Base-by-base conservation (phyloP, 2,329 filamentous ascomycete species). In the Neopestalotiopsis sp. region DNA sequence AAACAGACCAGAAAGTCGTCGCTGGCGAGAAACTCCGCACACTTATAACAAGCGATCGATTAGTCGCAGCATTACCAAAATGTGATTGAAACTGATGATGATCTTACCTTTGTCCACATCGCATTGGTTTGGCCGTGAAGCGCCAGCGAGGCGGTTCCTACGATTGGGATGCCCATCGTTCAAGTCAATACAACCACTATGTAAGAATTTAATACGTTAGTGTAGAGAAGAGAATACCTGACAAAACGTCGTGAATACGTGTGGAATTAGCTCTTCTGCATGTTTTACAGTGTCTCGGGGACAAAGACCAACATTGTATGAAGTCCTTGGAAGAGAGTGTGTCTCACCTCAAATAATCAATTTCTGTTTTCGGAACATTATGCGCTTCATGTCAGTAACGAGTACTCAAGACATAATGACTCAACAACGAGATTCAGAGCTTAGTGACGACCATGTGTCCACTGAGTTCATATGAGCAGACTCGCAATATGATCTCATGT, bases 1-100 rank as follows among this genome's bases (percentile, higher is more conserved):
- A 68, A 65, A 12, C 65, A 34, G 10, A 68, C 38, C 17, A 65
- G 7, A 34, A 32, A 38, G 14, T 68, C 62, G n/a, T 61, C 45
- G n/a, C 45, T 61, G 24, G 59, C 32, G 10, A 59, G 57, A 3
- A 68, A 2, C 4, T 49, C 61, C 3, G 56, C 20, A 20, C 34
- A 68, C 67, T 68, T 61, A 3, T 24, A 24, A 3, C 17, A 24
- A 10, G 6, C 7, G 0, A n/a, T 67, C 6, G 28, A 32, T 20
- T 13, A 61, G 9, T n/a, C 12, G 2, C n/a, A 6, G 34, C 7
- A 1, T 53, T 53, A 7, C 6, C 0, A 9, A 2, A 20, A n/a
- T n/a, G 14, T 6, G 6, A 4, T n/a, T 4, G 6, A 1, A 38
- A 38, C 34, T 38, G 34, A 38, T 10, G 34, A 10, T 38, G 34